A percentile compares a stretch with the other conserved stretches of the same genome.
phyloP scores from a whole-genome alignment of 2,329 filamentous ascomycete species.

The Trichoderma guizhouense region DNA sequence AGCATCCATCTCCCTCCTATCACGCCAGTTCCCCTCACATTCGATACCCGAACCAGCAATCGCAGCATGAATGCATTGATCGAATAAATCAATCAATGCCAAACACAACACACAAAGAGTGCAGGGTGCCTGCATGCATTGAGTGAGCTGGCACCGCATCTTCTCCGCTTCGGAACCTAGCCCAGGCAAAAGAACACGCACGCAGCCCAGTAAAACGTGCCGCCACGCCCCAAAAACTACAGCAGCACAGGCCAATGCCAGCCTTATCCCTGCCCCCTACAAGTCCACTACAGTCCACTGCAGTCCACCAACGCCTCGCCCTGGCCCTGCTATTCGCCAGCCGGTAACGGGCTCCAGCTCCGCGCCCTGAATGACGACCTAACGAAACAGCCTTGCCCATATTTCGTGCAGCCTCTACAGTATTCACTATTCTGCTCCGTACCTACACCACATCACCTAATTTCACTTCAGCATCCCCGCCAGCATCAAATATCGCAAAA shows the following conservation, averaged over 20 bases:
- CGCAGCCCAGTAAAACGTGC: neutral
- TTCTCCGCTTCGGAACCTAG: neutral
- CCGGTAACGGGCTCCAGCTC: conserved; percentile 8
- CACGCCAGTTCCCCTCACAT: neutral
- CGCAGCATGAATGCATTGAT: neutral
- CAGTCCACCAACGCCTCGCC: neutral
- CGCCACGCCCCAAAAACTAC: neutral
- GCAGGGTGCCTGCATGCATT: neutral
- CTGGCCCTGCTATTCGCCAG: conserved; percentile 9
- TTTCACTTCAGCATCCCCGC: neutral
- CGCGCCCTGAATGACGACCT: neutral
- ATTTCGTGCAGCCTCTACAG: conserved; percentile 3
- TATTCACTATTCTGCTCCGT: neutral
- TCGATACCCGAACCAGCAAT: neutral
- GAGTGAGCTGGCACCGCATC: neutral
- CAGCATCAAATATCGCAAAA: neutral
- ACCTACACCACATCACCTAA: neutral
- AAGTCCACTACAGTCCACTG: neutral
- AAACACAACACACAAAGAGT: neutral
- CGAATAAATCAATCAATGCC: neutral
- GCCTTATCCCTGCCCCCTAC: neutral
- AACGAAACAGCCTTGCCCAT: conserved; percentile 10
- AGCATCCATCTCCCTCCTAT: neutral
- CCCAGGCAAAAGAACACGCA: neutral
- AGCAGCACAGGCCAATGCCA: conserved; percentile 1